These are phyloP conservation scores for Drechslera avenae DNA, from an alignment of 2,329 filamentous ascomycete genomes.

Conservation along the genomic window DNA sequence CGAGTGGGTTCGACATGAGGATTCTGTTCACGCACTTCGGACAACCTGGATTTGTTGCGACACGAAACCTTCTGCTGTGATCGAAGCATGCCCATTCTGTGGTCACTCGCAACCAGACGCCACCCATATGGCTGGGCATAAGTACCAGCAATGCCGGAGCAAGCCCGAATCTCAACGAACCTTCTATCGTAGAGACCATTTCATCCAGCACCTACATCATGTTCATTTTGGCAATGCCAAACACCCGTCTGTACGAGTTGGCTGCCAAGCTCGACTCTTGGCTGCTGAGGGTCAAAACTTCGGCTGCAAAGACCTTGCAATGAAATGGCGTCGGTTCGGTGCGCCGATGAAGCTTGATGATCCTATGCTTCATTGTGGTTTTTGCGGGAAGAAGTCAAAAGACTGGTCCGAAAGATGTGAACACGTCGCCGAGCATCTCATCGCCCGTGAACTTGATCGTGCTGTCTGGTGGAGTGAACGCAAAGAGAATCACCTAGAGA, in stretches of 20 bases:
- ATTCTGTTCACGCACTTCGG: constrained; percentile 46
- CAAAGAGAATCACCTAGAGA: constrained; percentile 41
- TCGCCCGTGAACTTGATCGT: constrained; percentile 35
- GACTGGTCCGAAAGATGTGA: constrained; percentile 41
- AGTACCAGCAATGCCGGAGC: constrained; percentile 42
- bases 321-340: constrained; percentile 44
- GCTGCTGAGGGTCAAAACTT: constrained; percentile 38
- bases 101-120: constrained; percentile 41
- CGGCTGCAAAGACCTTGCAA: constrained; percentile 44
- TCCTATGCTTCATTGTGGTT: constrained; percentile 45
- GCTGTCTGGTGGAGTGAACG: constrained; percentile 42
- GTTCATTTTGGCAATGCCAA: constrained; percentile 44
- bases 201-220: constrained; percentile 44
- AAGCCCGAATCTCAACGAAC: constrained; percentile 46
- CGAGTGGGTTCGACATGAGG: constrained; percentile 47
- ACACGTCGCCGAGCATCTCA: constrained; percentile 42
- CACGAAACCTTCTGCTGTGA: constrained; percentile 24
- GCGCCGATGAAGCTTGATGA: constrained; percentile 44
- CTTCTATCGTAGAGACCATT: constrained; percentile 46
- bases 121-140: constrained; percentile 42
- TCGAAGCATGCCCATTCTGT: constrained; percentile 42
- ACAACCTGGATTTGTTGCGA: constrained; percentile 48
- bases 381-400: constrained; percentile 40
- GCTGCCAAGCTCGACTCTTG: constrained; percentile 40
- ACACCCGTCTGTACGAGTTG: constrained; percentile 41